phyloP scores from a whole-genome alignment of 2,329 filamentous ascomycete species.

The Cladobotryum protrusum region DNA sequence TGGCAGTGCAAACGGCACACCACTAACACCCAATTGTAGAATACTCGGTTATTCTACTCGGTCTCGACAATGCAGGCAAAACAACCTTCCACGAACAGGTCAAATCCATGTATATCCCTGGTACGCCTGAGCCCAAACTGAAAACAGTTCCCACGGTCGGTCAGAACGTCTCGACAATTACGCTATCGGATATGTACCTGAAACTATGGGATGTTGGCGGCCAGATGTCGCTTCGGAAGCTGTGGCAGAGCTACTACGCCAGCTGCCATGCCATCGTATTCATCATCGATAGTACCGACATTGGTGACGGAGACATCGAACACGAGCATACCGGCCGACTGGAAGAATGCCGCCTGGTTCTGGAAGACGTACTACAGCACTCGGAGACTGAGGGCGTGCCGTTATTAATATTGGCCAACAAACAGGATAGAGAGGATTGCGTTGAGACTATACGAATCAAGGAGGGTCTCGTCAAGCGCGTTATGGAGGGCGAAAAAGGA shows the following conservation, averaged over 20 bases:
- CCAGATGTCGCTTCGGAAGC: slow-evolving; percentile 77
- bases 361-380: slow-evolving; percentile 85
- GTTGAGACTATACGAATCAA: slow-evolving; percentile 97
- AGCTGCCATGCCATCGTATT: slow-evolving; percentile 96
- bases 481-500: slow-evolving; percentile 91
- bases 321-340: slow-evolving; percentile 52
- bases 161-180: slow-evolving; percentile 90
- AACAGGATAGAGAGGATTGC: slow-evolving; percentile 95
- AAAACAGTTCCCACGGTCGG: slow-evolving; percentile 96
- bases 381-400: slow-evolving; percentile 88
- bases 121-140: slow-evolving; percentile 55
- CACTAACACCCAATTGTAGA: slow-evolving; percentile 45
- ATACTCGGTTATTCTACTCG: slow-evolving; percentile 94
- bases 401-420: slow-evolving; percentile 88
- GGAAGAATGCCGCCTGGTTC: slow-evolving; percentile 81
- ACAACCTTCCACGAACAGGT: slow-evolving; percentile 97
- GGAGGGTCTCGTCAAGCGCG: slow-evolving; percentile 88
- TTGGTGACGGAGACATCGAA: slow-evolving; percentile 72
- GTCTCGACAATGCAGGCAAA: slow-evolving; percentile 97
- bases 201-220: slow-evolving; percentile 99
- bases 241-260: slow-evolving; percentile 95
- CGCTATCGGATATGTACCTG: slow-evolving; percentile 88
- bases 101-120: slow-evolving; percentile 74
- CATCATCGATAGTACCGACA: slow-evolving; percentile 91
- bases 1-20: slow-evolving; percentile 3